A percentile compares a stretch with the other conserved stretches of the same genome.
Evolutionary conservation across 306 rosid species (phyloP).

Genomic region (Abrus precatorius): DNA sequence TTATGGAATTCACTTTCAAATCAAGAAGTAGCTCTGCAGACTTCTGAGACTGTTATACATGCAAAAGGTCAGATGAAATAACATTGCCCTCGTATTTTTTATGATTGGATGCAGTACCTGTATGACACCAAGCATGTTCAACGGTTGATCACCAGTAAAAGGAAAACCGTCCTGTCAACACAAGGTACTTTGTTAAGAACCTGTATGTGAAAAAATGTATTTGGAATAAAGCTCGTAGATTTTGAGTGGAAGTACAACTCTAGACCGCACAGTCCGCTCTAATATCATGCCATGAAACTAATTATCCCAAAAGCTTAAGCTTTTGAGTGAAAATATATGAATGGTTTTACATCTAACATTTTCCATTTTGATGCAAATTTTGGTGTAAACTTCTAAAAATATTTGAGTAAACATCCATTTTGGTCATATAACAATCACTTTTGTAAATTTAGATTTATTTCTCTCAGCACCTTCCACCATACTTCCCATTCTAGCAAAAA

Average conservation of each 20-base stretch:
- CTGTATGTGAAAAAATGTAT: conserved; percentile 22
- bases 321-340: not conserved
- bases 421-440: conserved; percentile 24
- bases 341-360: not conserved
- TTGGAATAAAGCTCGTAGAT: conserved; percentile 31
- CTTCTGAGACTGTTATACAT: conserved; percentile 85
- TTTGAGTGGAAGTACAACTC: conserved; percentile 3
- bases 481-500: not conserved
- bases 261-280: not conserved
- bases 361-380: not conserved
- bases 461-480: conserved; percentile 18
- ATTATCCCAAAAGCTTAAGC: not conserved
- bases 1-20: conserved; percentile 71
- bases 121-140: conserved; percentile 90
- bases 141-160: conserved; percentile 64
- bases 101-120: conserved; percentile 66
- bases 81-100: conserved; percentile 33
- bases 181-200: conserved; percentile 50
- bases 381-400: not conserved
- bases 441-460: conserved; percentile 29
- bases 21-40: conserved; percentile 93
- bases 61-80: conserved; percentile 56
- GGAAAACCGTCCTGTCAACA: conserved; percentile 63
- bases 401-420: conserved; percentile 13
- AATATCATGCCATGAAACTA: not conserved